These are phyloP conservation scores for Brettanomyces sp. DNA, from an alignment of 805 yeast genomes.

Conservation along the genomic window DNA sequence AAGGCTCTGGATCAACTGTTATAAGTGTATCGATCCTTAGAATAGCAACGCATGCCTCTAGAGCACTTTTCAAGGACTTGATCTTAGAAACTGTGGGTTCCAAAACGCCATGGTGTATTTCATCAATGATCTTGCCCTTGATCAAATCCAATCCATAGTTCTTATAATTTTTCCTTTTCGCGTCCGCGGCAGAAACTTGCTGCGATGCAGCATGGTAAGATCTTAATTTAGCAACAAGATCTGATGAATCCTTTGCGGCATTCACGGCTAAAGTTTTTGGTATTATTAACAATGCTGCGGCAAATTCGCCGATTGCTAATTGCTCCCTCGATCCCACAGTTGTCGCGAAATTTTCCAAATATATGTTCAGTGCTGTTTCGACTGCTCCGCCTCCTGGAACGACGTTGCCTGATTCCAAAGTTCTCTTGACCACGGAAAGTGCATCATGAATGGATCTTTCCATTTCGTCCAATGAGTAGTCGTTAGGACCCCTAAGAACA, in stretches of 20 bases:
- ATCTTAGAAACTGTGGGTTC: constrained; percentile 94
- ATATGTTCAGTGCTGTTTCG: constrained; percentile 90
- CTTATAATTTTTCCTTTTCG: constrained; percentile 75
- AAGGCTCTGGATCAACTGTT: constrained; percentile 91
- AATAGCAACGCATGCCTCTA: constrained; percentile 97
- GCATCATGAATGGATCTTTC: constrained; percentile 95
- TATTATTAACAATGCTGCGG: constrained; percentile 76
- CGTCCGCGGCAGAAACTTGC: constrained; percentile 72
- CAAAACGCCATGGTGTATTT: constrained; percentile 73
- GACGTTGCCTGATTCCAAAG: constrained; percentile 85
- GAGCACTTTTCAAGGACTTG: constrained; percentile 87
- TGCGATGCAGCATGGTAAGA: constrained; percentile 95
- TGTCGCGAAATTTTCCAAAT: constrained; percentile 93
- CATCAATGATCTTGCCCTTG: constrained; percentile 87
- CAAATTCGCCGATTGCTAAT: constrained; percentile 96
- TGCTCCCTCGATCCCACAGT: constrained; percentile 97
- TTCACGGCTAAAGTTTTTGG: constrained; percentile 96
- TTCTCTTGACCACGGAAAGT: constrained; percentile 87
- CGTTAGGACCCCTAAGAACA: constrained; percentile 90
- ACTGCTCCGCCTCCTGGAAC: constrained; percentile 99
- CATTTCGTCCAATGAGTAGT: constrained; percentile 95
- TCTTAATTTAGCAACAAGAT: constrained; percentile 88
- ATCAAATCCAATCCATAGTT: constrained; percentile 90
- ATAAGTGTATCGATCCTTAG: constrained; percentile 97
- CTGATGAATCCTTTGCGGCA: constrained; percentile 96